A percentile compares a stretch with the other conserved stretches of the same genome.
Conservation (phyloP, 2,329 filamentous ascomycete species). For the Stenocarpella maydis region DNA sequence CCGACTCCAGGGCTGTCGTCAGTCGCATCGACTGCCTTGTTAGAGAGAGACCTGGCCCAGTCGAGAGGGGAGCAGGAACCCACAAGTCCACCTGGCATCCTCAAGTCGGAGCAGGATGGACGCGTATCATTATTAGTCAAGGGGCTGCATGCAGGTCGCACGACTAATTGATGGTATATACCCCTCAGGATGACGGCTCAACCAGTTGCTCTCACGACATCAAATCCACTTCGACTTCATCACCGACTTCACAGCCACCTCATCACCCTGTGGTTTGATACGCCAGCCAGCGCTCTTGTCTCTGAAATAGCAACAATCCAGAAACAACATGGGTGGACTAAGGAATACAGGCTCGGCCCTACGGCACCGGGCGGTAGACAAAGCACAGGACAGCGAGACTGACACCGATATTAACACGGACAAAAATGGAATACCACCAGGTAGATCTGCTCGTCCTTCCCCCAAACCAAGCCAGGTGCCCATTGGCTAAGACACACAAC, state of each 20-base stretch:
- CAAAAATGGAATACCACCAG: conserved; percentile 28
- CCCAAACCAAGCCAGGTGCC: neutral
- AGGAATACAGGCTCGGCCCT: neutral
- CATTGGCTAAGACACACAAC: neutral
- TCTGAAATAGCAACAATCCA: neutral
- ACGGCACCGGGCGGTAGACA: conserved; percentile 8
- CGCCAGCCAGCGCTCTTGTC: neutral
- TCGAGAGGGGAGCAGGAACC: neutral
- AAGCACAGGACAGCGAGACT: neutral
- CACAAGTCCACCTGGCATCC: neutral
- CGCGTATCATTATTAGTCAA: conserved; percentile 9
- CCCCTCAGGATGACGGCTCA: neutral
- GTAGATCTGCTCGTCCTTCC: conserved; percentile 1
- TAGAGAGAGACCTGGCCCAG: neutral
- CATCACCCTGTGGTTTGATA: neutral
- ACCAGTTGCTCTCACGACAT: neutral
- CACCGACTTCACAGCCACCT: neutral
- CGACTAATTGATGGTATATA: neutral
- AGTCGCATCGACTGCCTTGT: neutral
- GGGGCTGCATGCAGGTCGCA: neutral
- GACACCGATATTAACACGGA: neutral
- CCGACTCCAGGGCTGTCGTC: neutral
- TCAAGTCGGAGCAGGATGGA: conserved; percentile 15
- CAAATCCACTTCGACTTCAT: neutral
- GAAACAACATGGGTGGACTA: neutral